Percentiles rank a stretch among this genome's conserved stretches.
phyloP scores from a whole-genome alignment of 495 filamentous ascomycete species.

The Collariella sp. region DNA sequence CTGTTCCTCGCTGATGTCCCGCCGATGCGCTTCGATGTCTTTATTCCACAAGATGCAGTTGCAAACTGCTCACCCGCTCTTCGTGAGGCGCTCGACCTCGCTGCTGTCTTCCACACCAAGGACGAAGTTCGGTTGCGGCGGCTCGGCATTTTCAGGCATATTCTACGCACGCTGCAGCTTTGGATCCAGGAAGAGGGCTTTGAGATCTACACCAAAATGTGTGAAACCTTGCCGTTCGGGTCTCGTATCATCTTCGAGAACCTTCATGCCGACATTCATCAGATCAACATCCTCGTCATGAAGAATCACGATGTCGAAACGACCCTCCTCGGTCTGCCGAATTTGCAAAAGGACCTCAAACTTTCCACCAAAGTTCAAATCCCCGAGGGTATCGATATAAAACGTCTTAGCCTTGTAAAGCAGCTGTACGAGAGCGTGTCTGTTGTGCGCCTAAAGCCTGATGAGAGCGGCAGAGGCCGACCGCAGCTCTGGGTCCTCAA shows the following conservation, averaged over 20 bases:
- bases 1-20: constrained; percentile 32
- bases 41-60: constrained; percentile 35
- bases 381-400: constrained; percentile 34
- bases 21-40: constrained; percentile 42
- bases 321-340: constrained; percentile 28
- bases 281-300: constrained; percentile 32
- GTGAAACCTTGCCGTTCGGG: constrained; percentile 35
- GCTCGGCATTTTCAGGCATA: constrained; percentile 36
- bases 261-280: constrained; percentile 30
- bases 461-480: not conserved
- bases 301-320: constrained; percentile 37
- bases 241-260: constrained; percentile 40
- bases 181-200: constrained; percentile 26
- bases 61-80: constrained; percentile 15
- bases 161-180: constrained; percentile 36
- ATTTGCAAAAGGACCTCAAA: constrained; percentile 25
- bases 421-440: constrained; percentile 42
- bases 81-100: constrained; percentile 36
- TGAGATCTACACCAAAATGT: constrained; percentile 12
- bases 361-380: constrained; percentile 17
- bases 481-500: constrained; percentile 39
- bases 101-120: constrained; percentile 41
- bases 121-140: constrained; percentile 31
- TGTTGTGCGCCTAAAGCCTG: constrained; percentile 29
- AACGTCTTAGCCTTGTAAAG: constrained; percentile 30